phyloP scores from a whole-genome alignment of 148 eudicot species.

The Drosera capensis region DNA sequence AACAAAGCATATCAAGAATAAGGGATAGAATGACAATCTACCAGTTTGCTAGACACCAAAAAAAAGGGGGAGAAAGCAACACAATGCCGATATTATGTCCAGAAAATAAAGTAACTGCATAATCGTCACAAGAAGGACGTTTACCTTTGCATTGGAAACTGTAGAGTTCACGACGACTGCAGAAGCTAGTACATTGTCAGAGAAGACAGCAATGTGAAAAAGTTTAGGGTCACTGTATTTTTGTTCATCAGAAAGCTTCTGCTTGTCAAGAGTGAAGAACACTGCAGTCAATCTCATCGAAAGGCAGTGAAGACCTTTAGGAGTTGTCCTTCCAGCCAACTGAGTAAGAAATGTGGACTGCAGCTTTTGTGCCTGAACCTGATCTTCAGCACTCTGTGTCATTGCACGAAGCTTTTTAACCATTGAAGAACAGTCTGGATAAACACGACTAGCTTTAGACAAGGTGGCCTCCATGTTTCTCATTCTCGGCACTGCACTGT shows the following conservation, averaged over 20 bases:
- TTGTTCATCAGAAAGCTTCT: constrained; percentile 38
- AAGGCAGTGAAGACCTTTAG: constrained; percentile 93
- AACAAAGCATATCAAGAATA: background rate
- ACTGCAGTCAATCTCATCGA: constrained; percentile 83
- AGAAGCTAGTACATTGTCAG: constrained; percentile 81
- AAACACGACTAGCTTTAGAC: constrained; percentile 55
- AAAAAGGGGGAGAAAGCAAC: background rate
- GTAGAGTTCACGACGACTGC: constrained; percentile 79
- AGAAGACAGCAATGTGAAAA: constrained; percentile 61
- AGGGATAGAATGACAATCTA: too few relatives aligned
- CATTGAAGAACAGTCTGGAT: constrained; percentile 71
- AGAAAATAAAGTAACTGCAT: background rate
- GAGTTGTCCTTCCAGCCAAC: constrained; percentile 89
- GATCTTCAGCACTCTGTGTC: constrained; percentile 79
- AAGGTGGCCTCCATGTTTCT: constrained; percentile 53
- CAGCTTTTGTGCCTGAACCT: constrained; percentile 36
- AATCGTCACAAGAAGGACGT: constrained; percentile 7
- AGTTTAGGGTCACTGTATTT: constrained; percentile 30
- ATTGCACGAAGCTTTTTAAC: constrained; percentile 66
- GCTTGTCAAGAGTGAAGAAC: constrained; percentile 52
- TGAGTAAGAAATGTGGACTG: constrained; percentile 52
- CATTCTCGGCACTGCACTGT: constrained; percentile 58
- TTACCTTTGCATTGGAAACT: constrained; percentile 49
- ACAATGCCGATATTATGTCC: background rate
- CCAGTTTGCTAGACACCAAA: background rate